phyloP scores from a whole-genome alignment of 805 yeast genomes.

The Komagataella populi region DNA sequence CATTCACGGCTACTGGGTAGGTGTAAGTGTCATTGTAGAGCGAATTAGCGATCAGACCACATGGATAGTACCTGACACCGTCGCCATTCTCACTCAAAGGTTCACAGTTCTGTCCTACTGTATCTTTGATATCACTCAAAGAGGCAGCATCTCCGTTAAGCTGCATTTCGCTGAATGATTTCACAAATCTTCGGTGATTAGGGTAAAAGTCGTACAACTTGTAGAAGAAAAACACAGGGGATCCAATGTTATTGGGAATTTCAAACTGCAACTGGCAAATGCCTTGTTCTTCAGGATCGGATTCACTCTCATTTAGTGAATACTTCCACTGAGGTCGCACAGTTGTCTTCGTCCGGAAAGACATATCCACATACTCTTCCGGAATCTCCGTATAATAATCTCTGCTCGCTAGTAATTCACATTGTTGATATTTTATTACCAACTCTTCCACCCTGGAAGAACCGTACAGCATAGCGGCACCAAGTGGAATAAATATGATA shows the following conservation, averaged over 20 bases:
- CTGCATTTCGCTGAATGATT: constrained; percentile 70
- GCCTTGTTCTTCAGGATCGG: constrained; percentile 29
- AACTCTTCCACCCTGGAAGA: constrained; percentile 66
- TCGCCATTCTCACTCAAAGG: constrained; percentile 39
- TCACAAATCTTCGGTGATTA: constrained; percentile 91
- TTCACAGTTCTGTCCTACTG: constrained; percentile 44
- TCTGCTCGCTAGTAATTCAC: constrained; percentile 35
- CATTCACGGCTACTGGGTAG: constrained; percentile 29
- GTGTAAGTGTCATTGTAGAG: constrained; percentile 66
- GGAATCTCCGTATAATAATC: constrained; percentile 44
- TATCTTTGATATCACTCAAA: constrained; percentile 34
- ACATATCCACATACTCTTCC: constrained; percentile 34
- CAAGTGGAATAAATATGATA: constrained; percentile 80
- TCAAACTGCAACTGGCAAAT: constrained; percentile 64
- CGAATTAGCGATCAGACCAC: constrained; percentile 76
- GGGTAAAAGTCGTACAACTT: constrained; percentile 79
- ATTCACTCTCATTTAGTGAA: constrained; percentile 22
- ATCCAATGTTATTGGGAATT: constrained; percentile 57
- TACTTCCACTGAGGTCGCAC: constrained; percentile 57
- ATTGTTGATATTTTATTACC: constrained; percentile 62
- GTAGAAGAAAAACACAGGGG: constrained; percentile 71
- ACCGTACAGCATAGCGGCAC: constrained; percentile 72
- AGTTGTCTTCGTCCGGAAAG: constrained; percentile 33
- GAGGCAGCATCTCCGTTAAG: constrained; percentile 61
- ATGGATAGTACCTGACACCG: constrained; percentile 56